phyloP scores from a whole-genome alignment of 2,329 filamentous ascomycete genomes.

The Pezicula rhizophila region DNA sequence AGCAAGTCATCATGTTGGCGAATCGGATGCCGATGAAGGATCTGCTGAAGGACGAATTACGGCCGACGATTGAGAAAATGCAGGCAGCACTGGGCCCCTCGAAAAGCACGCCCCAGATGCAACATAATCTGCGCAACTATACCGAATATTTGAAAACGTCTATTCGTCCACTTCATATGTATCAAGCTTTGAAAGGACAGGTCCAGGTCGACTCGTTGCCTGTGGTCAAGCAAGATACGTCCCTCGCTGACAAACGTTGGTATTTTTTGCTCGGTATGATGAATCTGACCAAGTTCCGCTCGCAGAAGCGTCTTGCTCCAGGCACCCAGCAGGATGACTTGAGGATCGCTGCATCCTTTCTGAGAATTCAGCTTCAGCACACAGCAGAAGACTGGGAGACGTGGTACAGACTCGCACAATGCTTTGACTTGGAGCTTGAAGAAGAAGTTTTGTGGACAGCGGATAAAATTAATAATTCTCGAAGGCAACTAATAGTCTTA shows the following conservation, averaged over 20 bases:
- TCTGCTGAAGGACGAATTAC: constrained; percentile 83
- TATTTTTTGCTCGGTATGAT: constrained; percentile 88
- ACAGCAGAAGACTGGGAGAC: constrained; percentile 33
- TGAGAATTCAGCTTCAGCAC: constrained; percentile 31
- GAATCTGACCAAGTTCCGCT: constrained; percentile 71
- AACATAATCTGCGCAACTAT: constrained; percentile 82
- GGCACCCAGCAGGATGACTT: constrained; percentile 32
- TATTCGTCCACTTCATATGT: constrained; percentile 75
- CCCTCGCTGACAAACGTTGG: constrained; percentile 78
- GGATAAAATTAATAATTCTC: constrained; percentile 33
- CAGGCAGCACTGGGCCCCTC: constrained; percentile 77
- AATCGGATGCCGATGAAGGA: constrained; percentile 85
- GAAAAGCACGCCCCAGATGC: constrained; percentile 72
- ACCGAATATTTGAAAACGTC: constrained; percentile 76
- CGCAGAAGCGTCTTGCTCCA: constrained; percentile 28
- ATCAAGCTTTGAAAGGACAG: constrained; percentile 72
- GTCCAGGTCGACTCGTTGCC: constrained; percentile 67
- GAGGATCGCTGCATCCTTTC: constrained; percentile 29
- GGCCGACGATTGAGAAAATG: constrained; percentile 85
- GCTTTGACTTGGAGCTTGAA: constrained; percentile 33
- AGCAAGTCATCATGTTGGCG: constrained; percentile 76
- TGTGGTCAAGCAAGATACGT: constrained; percentile 62
- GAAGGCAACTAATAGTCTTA: constrained; percentile 25
- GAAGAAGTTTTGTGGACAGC: constrained; percentile 34
- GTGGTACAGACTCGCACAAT: constrained; percentile 35